Conservation (phyloP, 208 protist genomes). For the Dictyostelium gargantuum region DNA sequence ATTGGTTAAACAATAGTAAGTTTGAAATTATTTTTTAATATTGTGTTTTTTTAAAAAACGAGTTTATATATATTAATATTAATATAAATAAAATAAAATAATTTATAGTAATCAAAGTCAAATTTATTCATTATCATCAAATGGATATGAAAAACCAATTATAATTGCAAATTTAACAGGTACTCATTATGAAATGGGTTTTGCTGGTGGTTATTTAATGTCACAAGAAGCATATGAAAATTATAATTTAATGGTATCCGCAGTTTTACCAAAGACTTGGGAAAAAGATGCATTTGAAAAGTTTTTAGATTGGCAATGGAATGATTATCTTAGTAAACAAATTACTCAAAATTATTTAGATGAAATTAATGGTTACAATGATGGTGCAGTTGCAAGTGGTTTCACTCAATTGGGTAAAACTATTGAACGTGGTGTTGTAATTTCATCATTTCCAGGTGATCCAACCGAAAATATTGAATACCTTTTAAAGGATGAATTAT, state of each 20-base stretch:
- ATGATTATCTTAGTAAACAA: constrained; percentile 53
- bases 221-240: constrained; percentile 19
- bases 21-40: neutral
- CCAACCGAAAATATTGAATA: constrained; percentile 34
- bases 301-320: constrained; percentile 66
- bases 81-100: neutral
- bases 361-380: constrained; percentile 4
- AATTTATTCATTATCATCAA: neutral
- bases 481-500: constrained; percentile 15
- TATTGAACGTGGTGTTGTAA: neutral
- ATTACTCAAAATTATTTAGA: constrained; percentile 46
- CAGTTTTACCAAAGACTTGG: constrained; percentile 15
- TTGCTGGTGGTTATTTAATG: constrained; percentile 21
- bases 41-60: neutral
- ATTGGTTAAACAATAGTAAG: constrained; percentile 44
- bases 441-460: constrained; percentile 17
- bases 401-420: neutral
- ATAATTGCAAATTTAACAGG: constrained; percentile 61
- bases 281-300: constrained; percentile 11
- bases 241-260: neutral
- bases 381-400: constrained; percentile 9
- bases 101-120: constrained; percentile 29
- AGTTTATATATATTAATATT: neutral
- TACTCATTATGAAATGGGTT: constrained; percentile 68
- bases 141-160: constrained; percentile 58